These are phyloP conservation scores for Chrysoporthe cubensis DNA, from an alignment of 2,329 filamentous ascomycete genomes.

Conservation along the genomic window DNA sequence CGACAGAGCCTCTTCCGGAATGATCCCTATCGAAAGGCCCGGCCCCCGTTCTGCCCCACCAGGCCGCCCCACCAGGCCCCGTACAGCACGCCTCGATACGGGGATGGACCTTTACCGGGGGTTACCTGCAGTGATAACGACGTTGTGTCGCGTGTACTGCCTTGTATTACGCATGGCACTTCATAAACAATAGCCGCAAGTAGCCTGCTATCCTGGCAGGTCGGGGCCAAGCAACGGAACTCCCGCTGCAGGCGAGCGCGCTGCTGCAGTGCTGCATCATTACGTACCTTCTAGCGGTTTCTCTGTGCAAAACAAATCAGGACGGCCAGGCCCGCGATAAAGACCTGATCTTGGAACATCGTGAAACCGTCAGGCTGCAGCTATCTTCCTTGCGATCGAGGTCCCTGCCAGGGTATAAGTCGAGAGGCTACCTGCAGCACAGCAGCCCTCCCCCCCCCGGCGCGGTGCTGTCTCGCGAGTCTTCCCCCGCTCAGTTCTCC, in stretches of 20 bases:
- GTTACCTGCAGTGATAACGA: conserved; percentile 1
- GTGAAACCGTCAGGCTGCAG: conserved; percentile 1
- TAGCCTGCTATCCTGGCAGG: not conserved
- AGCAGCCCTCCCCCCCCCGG: not conserved
- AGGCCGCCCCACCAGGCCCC: not conserved
- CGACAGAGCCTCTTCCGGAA: conserved; percentile 4
- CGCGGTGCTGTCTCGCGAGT: not conserved
- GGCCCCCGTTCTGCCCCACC: not conserved
- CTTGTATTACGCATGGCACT: not conserved
- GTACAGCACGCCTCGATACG: not conserved
- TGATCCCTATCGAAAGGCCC: conserved; percentile 1
- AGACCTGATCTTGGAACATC: conserved; percentile 4
- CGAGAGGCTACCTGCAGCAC: not conserved
- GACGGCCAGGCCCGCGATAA: conserved; percentile 10
- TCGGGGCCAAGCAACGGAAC: not conserved
- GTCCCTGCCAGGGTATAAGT: conserved; percentile 3
- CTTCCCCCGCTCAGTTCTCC: not conserved
- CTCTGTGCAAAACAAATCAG: conserved; percentile 14
- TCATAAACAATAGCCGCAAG: not conserved
- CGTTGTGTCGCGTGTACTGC: not conserved
- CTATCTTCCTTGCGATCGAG: conserved; percentile 2
- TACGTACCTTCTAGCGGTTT: conserved; percentile 19
- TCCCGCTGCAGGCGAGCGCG: not conserved
- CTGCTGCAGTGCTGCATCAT: conserved; percentile 16
- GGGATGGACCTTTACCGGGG: not conserved